Evolutionary conservation across 495 filamentous ascomycete species (phyloP).

Genomic region (Aspergillus diversus): DNA sequence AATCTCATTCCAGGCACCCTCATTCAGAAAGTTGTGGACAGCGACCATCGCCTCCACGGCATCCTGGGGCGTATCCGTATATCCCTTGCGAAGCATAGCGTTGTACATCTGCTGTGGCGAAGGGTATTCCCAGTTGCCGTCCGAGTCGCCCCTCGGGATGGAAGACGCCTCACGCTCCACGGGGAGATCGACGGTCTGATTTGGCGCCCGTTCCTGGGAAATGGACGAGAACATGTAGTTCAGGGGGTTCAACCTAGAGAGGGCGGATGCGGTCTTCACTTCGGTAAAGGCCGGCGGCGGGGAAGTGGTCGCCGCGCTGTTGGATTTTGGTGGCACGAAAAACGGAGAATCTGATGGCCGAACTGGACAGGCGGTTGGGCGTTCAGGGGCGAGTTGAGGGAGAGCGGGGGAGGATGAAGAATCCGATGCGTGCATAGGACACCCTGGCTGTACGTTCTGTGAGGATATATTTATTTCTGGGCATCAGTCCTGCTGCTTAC

Average conservation of each 20-base stretch:
- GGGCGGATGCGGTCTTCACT: constrained; percentile 42
- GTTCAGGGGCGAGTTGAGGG: constrained; percentile 47
- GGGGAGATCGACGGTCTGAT: constrained; percentile 73
- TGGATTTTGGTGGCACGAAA: constrained; percentile 38
- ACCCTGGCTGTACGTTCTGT: constrained; percentile 67
- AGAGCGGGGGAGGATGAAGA: constrained; percentile 41
- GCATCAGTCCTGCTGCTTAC: constrained; percentile 56
- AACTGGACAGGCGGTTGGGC: constrained; percentile 58
- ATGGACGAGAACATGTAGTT: constrained; percentile 95
- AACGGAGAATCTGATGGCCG: constrained; percentile 49
- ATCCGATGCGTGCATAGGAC: constrained; percentile 82
- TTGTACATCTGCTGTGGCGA: constrained; percentile 99
- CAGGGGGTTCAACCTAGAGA: constrained; percentile 84
- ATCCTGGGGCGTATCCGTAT: constrained; percentile 89
- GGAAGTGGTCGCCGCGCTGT: constrained; percentile 20
- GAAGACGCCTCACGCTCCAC: constrained; percentile 78
- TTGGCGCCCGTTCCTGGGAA: constrained; percentile 72
- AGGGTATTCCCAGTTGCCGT: constrained; percentile 93
- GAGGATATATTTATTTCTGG: constrained; percentile 29
- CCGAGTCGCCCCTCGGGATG: constrained; percentile 77
- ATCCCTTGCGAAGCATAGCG: constrained; percentile 91
- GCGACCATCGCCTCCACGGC: constrained; percentile 97
- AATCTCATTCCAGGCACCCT: constrained; percentile 95
- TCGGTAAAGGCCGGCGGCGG: constrained; percentile 30
- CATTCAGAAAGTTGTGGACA: constrained; percentile 97